Evolutionary conservation across 1,139 yeast species (phyloP), one percentile per base, ranked within the genome.

Genomic region (Geotrichum bryndzae): DNA sequence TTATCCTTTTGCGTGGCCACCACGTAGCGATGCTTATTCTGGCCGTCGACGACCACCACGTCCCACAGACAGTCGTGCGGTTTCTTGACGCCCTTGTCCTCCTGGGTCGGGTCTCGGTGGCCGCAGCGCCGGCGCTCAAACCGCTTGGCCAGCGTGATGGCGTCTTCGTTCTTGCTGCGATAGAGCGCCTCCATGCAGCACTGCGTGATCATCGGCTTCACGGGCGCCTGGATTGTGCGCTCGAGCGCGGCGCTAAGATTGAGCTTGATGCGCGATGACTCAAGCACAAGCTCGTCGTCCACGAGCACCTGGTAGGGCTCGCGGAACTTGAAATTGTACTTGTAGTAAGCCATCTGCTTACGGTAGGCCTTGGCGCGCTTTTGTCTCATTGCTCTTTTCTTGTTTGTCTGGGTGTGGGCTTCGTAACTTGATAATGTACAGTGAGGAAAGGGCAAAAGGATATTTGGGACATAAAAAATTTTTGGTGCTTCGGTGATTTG

Each of bases 201-300:
- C 75, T 94, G 99, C 1, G 99, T 90, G 60, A 95, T 88, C 96
- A 94, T 80, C n/a, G 91, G 90, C 72, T 94, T 94, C 55, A 87
- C 83, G 70, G 88, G 92, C 6, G 87, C 90, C 72, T 92, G 98
- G 10, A 92, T 78, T 0, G 97, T 90, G 66, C 96, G 79, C 62
- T 83, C 79, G 52, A 94, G 77, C n/a, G 95, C 96, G 70, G 88
- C 88, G 22, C 78, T 79, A 31, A 94, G 75, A 72, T 92, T 92
- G 72, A 83, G 89, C 59, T 87, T 85, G 27, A 89, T 82, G 63
- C 82, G 79, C 62, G 82, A 82, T 61, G 94, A 84, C 57, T 84
- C 85, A 54, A 84, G 74, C 4, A 94, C 83, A 27, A 92, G 76
- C 68, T 87, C 90, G 66, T 90, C 90, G 73, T 94, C 99, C 5